Conservation (phyloP, 108 stramenopile species). For the Fistulifera pelliculosa region DNA sequence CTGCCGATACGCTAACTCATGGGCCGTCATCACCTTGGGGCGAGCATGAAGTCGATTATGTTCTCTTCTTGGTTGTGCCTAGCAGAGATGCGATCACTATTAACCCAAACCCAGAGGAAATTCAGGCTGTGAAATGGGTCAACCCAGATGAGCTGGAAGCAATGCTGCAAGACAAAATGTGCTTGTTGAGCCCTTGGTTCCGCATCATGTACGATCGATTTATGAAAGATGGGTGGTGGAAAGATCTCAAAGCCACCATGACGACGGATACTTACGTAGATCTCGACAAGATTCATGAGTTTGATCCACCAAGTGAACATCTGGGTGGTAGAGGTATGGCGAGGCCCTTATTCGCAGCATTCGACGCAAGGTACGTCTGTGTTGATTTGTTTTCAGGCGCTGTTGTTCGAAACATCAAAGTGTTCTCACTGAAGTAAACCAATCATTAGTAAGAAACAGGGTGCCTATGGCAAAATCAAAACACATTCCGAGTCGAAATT, state of each 20-base stretch:
- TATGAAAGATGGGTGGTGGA: constrained; percentile 74
- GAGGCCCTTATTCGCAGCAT: constrained; percentile 47
- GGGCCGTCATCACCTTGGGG: constrained; percentile 89
- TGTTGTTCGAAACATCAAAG: constrained; percentile 3
- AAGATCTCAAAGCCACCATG: constrained; percentile 71
- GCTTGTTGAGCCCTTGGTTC: constrained; percentile 91
- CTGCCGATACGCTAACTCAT: constrained; percentile 86
- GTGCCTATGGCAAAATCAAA: constrained; percentile 95
- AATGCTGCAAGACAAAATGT: constrained; percentile 56
- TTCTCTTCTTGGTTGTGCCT: constrained; percentile 71
- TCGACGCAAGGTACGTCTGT: constrained; percentile 21
- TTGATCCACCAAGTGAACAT: constrained; percentile 82
- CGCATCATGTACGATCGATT: constrained; percentile 77
- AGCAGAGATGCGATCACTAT: constrained; percentile 51
- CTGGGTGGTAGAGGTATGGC: constrained; percentile 80
- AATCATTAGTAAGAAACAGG: constrained; percentile 85
- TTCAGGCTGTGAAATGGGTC: constrained; percentile 72
- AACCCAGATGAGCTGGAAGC: constrained; percentile 42
- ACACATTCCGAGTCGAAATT: constrained; percentile 84
- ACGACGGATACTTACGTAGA: constrained; percentile 64
- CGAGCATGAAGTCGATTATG: constrained; percentile 99
- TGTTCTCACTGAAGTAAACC: neutral
- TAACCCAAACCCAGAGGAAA: constrained; percentile 88
- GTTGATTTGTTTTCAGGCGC: neutral
- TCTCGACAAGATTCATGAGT: constrained; percentile 59